phyloP scores from a whole-genome alignment of 306 rosid genomes.

The Malus asiatica region DNA sequence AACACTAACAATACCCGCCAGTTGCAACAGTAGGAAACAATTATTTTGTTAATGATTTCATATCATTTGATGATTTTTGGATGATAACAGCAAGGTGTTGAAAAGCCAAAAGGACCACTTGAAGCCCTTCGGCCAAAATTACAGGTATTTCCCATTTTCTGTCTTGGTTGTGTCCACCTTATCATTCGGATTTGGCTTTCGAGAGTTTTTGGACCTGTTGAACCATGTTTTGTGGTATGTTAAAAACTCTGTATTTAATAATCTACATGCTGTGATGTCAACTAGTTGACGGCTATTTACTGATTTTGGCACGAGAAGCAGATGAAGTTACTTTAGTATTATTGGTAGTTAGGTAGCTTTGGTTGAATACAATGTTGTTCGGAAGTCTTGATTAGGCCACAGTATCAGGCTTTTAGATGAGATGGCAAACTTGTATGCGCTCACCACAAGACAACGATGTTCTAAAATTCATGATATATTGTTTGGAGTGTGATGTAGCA shows the following conservation, averaged over 20 bases:
- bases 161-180: background rate
- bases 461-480: background rate
- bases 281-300: background rate
- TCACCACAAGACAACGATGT: background rate
- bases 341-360: background rate
- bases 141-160: constrained; percentile 41
- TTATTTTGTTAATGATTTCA: constrained; percentile 13
- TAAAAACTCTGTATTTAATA: background rate
- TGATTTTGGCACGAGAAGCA: background rate
- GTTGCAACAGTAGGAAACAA: background rate
- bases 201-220: background rate
- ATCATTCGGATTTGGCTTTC: background rate
- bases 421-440: background rate
- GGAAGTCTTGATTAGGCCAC: background rate
- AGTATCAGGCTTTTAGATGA: background rate
- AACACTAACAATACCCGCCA: constrained; percentile 1
- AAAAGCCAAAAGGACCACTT: constrained; percentile 96
- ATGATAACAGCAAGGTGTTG: constrained; percentile 73
- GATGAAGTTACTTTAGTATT: background rate
- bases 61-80: constrained; percentile 1
- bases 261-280: background rate
- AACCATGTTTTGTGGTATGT: background rate
- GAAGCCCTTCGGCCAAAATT: constrained; percentile 93
- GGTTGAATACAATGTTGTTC: background rate
- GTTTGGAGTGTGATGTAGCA: background rate